Base-by-base conservation (phyloP, 305 asterid genomes). In the Galium porrigens region DNA sequence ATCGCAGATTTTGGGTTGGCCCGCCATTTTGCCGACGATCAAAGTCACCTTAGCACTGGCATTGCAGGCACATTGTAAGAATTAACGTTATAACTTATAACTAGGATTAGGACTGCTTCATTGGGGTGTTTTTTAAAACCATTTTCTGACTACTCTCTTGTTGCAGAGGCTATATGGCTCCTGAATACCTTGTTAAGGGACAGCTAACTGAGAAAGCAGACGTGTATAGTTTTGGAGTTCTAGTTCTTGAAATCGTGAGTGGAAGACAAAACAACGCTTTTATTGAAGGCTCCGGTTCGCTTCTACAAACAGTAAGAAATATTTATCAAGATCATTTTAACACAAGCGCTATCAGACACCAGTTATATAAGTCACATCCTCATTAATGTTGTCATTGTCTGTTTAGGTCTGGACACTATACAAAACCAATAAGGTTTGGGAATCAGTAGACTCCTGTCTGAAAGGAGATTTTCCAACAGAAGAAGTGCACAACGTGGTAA, bases 1-100 rank as follows among this genome's bases (percentile, higher is more conserved):
- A 83, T 92, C 44, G 99, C 92, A 0, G 97, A 92, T 82, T 92
- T 92, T 68, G 97, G 99, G 27, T 88, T 92, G 36, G 97, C 95
- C 53, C 73, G 98, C 39, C 69, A 73, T 66, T 85, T 89, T 67
- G 95, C 88, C 27, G 79, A 85, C 25, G 98, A 89, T 72, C 81
- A 85, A 69, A 78, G 82, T 61, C 98, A 91, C 84, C 94, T 87
- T 32, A 86, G 92, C 80, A 89, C 96, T 0, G 96, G 95, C 66
- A 85, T 89, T 61, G 98, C 96, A 2, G 96, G 96, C 71, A 91
- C 98, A 77, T 72, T 89, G 96, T 89, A 77, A 81, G 96, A 75
- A 87, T 5, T 58, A 57, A 5, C 36, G 1, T 52, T 55, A 8
- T 2, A 14, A 0, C 7, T 25, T 11, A 10, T 17, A 1, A n/a